Conservation (phyloP, 2,329 filamentous ascomycete genomes). For the Daldinia sp. region DNA sequence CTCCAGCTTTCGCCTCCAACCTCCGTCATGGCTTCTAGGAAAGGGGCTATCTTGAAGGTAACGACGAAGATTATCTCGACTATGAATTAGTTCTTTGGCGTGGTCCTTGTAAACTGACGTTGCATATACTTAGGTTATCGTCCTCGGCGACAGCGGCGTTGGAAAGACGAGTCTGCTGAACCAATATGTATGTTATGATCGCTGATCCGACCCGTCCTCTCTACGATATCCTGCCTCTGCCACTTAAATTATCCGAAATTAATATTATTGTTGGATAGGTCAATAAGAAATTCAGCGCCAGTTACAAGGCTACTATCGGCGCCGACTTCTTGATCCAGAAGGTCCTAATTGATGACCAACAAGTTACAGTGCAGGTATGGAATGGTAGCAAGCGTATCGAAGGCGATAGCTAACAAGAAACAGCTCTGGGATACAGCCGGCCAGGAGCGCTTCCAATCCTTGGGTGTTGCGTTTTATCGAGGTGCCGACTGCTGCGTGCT, state of each 20-base stretch:
- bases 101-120: constrained; percentile 8
- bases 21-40: constrained; percentile 75
- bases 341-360: constrained; percentile 93
- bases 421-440: constrained; percentile 98
- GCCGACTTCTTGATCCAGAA: constrained; percentile 99
- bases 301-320: constrained; percentile 99
- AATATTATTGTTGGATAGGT: constrained; percentile 67
- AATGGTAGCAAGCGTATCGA: constrained; percentile 13
- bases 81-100: background rate
- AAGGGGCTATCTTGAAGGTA: constrained; percentile 93
- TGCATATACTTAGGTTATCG: constrained; percentile 79
- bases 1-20: constrained; percentile 11
- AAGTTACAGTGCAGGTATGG: constrained; percentile 96
- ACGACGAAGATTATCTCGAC: constrained; percentile 12
- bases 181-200: constrained; percentile 87
- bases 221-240: constrained; percentile 3
- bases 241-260: constrained; percentile 5
- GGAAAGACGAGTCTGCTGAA: constrained; percentile 99
- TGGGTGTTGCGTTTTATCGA: constrained; percentile 96
- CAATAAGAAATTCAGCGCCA: constrained; percentile 99
- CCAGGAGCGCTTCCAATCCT: constrained; percentile 95
- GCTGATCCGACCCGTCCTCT: constrained; percentile 8
- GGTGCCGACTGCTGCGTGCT: constrained; percentile 98
- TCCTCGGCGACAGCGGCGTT: constrained; percentile 97
- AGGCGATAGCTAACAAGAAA: constrained; percentile 39